Base-by-base conservation (phyloP, 2,329 filamentous ascomycete species). In the Fusarium sp. region DNA sequence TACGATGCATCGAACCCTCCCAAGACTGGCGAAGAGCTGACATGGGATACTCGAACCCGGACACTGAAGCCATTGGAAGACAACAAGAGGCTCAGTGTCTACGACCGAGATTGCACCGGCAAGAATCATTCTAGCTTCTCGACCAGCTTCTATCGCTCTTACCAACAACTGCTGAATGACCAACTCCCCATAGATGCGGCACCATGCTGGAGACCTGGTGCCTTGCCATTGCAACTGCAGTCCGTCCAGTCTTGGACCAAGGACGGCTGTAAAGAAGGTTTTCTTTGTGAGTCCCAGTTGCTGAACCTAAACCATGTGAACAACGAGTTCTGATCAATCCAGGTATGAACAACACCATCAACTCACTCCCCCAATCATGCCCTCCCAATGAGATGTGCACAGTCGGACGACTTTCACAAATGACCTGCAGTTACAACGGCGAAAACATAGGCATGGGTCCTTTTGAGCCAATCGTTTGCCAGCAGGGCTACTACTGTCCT, bases 391-490 rank as follows among this genome's bases (percentile, higher is more conserved):
- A 80, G 2, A 60, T 73, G 11, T 86, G 85, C 35, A 84, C 85
- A 35, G 69, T 80, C 43, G 75, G 79, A 3, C 80, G 85, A 62
- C 62, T 85, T 2, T 79, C 80, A 1, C 82, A 83, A 0, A 67
- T 72, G 10, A 77, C 82, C 4, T 86, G 84, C 66, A 35, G 61
- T 1, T 74, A 81, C 6, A 24, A 80, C 0, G 83, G 81, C 24
- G 69, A 45, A 6, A 86, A 85, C 61, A 78, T 83, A 18, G 82
- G 76, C 3, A 86, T 86, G 85, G 85, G 85, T 0, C 83, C 82
- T 3, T 86, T 87, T 61, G 88, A 90, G 71, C 88, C 88, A 1
- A 81, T 87, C 5, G 77, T 89, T 9, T 90, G 88, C 74, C 82
- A 82, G 45, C 73, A 83, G 41, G 88, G 88, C 3, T 82, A 79